Evolutionary conservation across 495 filamentous ascomycete species (phyloP).

Genomic region (Lasiosphaeriaceae sp.): DNA sequence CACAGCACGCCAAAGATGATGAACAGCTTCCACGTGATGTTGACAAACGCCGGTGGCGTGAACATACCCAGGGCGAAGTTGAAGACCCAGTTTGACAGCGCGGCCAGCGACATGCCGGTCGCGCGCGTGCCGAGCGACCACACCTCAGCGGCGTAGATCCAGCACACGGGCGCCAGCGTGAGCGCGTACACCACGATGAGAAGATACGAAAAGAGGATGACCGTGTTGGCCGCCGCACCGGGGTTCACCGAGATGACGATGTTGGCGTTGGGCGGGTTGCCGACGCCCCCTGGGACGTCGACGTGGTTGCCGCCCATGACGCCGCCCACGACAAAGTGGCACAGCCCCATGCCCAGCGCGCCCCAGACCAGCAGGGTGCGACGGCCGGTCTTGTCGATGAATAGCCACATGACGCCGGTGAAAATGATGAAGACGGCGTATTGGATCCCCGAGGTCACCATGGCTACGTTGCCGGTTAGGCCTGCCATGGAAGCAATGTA

Average conservation of each 20-base stretch:
- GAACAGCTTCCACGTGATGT: conserved; percentile 69
- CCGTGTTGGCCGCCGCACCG: conserved; percentile 59
- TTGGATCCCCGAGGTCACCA: conserved; percentile 67
- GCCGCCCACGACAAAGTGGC: conserved; percentile 63
- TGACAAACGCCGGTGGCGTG: conserved; percentile 64
- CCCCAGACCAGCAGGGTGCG: conserved; percentile 66
- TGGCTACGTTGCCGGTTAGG: conserved; percentile 58
- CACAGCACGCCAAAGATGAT: conserved; percentile 75
- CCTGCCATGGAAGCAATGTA: conserved; percentile 70
- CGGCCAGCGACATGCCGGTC: conserved; percentile 64
- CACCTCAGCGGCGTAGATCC: conserved; percentile 75
- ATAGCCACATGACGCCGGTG: conserved; percentile 60
- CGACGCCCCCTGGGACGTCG: conserved; percentile 52
- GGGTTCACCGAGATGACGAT: conserved; percentile 55
- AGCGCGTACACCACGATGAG: conserved; percentile 68
- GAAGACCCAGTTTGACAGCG: conserved; percentile 72
- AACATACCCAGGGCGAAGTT: conserved; percentile 72
- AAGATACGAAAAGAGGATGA: conserved; percentile 70
- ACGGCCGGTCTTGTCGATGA: conserved; percentile 73
- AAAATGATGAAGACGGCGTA: conserved; percentile 75
- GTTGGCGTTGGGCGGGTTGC: conserved; percentile 56
- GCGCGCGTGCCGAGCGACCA: conserved; percentile 72
- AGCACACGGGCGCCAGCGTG: conserved; percentile 65
- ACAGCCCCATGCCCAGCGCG: conserved; percentile 65
- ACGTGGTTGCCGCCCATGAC: conserved; percentile 43